A percentile compares a stretch with the other conserved stretches of the same genome.
phyloP scores from a whole-genome alignment of 2,329 filamentous ascomycete species.

The Alternaria incomplexa region DNA sequence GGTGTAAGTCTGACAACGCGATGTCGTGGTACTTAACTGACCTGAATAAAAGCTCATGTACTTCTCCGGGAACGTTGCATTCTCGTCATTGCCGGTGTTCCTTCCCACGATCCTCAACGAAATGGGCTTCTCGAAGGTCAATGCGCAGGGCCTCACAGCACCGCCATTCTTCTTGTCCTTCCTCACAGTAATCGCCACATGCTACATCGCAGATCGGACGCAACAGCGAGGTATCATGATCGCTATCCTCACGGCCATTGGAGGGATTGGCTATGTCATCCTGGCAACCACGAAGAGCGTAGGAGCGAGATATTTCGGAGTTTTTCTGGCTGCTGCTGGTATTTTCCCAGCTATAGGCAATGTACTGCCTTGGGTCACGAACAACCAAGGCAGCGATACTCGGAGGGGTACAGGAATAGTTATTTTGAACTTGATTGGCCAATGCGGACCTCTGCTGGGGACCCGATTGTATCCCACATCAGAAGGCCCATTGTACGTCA shows the following conservation, averaged over 20 bases:
- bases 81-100: conserved; percentile 57
- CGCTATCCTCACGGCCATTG: conserved; percentile 61
- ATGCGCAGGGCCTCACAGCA: conserved; percentile 74
- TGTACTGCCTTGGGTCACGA: conserved; percentile 72
- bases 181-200: conserved; percentile 65
- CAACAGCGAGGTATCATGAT: conserved; percentile 70
- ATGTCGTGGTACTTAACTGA: neutral
- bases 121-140: conserved; percentile 71
- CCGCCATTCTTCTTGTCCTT: conserved; percentile 74
- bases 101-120: conserved; percentile 52
- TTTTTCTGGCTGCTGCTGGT: conserved; percentile 63
- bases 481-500: conserved; percentile 43
- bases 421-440: conserved; percentile 71
- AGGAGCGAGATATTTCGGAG: conserved; percentile 58
- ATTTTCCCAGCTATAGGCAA: conserved; percentile 74
- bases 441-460: conserved; percentile 48
- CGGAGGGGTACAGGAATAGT: conserved; percentile 70
- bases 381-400: conserved; percentile 73
- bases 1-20: conserved; percentile 28
- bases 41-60: conserved; percentile 36
- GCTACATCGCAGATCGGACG: conserved; percentile 69
- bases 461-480: conserved; percentile 43
- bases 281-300: conserved; percentile 63
- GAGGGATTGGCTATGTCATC: conserved; percentile 68
- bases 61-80: conserved; percentile 55